Base-by-base conservation (phyloP, 306 rosid species). In the Pyrus communis region DNA sequence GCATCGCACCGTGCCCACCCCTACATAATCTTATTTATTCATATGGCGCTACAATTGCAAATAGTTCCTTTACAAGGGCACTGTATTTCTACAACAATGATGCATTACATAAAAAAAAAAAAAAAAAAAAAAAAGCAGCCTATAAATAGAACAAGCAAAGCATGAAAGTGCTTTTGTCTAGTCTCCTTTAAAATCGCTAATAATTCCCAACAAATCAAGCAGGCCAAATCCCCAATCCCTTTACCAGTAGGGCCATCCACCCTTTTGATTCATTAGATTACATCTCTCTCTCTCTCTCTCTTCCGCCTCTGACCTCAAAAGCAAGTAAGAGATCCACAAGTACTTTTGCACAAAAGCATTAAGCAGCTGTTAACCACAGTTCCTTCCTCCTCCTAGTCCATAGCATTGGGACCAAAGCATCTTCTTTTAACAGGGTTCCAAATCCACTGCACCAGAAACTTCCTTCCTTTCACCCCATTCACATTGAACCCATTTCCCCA, bases 351-450 rank as follows among this genome's bases (percentile, higher is more conserved):
- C 17, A 23, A 58, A 58, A 38, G 58, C 42, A 14, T 5, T 71
- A 13, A 14, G 38, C 55, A 40, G 59, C 11, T n/a, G 14, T 74
- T 11, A 5, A 19, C 25, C 42, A 74, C 28, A 40, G 40, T 23
- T 58, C 2, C 14, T 4, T n/a, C 27, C 27, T 58, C 19, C 31
- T 17, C 70, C 77, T 79, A 86, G 68, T 86, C 84, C 18, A 74
- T 49, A 7, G 90, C 90, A 77, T 87, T 87, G 40, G 90, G 90
- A 31, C 90, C 90, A 84, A 84, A 84, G 55, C 90, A 87, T 69
- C 88, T 87, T 70, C 61, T 80, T 80, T 51, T 76, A 35, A 84
- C 70, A 54, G 88, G 90, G 72, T 77, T 78, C 90, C 90, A 87
- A 11, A 87, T 73, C 90, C 90, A 84, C 30, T 87, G 90, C 31